These are phyloP conservation scores for Sphagnum fallax DNA, from an alignment of 228 moss, liverwort and hornwort genomes.

Conservation along the genomic window DNA sequence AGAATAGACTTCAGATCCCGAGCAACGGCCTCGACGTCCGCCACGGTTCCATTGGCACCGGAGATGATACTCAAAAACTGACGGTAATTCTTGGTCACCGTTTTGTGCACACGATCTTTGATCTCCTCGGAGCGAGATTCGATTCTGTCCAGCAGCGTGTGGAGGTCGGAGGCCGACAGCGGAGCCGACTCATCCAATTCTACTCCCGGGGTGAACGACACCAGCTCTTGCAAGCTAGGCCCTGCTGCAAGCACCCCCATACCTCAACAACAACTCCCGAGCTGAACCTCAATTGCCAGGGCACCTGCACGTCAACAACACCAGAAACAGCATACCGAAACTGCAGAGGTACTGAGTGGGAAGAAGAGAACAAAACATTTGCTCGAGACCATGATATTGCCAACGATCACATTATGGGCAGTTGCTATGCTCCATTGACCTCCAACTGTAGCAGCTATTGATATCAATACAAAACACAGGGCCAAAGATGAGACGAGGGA, in stretches of 20 bases:
- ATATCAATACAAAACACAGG: too few species aligned
- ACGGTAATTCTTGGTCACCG: conserved; percentile 23
- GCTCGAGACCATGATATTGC: too few species aligned
- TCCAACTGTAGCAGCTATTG: too few species aligned
- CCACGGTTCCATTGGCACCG: conserved; percentile 26
- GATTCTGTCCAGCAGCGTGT: conserved; percentile 53
- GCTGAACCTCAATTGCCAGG: too few species aligned
- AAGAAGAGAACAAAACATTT: too few species aligned
- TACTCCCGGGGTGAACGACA: conserved; percentile 23
- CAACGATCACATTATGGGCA: too few species aligned
- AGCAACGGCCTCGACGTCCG: conserved; percentile 46
- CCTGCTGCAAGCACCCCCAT: conserved; percentile 14
- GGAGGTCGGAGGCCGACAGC: conserved; percentile 76
- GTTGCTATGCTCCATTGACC: too few species aligned
- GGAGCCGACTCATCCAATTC: conserved; percentile 40
- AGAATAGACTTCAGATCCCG: conserved; percentile 32
- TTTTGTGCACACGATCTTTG: conserved; percentile 41
- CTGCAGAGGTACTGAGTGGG: too few species aligned
- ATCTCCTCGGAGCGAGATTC: conserved; percentile 45
- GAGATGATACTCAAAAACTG: conserved; percentile 31
- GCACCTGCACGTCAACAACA: too few species aligned
- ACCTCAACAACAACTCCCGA: not conserved
- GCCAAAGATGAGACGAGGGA: too few species aligned
- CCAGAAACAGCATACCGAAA: too few species aligned
- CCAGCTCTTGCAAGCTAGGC: conserved; percentile 37